Base-by-base conservation (phyloP, 768 basidiomycete species). In the Rhodosporidiobolus sp. region DNA sequence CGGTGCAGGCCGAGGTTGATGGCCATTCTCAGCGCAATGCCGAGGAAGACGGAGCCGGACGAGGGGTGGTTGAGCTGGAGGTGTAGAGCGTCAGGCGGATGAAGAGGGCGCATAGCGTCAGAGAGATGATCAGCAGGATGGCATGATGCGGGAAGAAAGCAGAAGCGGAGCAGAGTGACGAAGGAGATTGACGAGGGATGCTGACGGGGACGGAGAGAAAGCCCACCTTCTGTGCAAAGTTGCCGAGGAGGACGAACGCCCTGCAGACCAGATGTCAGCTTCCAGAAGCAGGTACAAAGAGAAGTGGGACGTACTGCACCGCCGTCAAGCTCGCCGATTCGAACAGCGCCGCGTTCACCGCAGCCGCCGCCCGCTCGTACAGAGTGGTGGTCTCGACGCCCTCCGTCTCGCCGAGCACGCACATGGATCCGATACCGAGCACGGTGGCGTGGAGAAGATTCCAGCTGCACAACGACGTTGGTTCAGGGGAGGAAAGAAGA, bases 1-100 rank as follows among this genome's bases (percentile, higher is more conserved):
- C 38, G 45, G 20, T 64, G 63, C n/a, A 64, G 22, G 19, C 63
- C 63, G 38, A 64, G 53, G 53, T 64, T 64, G 53, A 64, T 64
- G 6, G 63, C 63, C n/a, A 64, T 28, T 1, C 63, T 38, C 17
- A 64, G 12, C 0, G 53, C 63, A 38, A 64, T 64, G 30, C 63
- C 63, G 53, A 64, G 52, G 63, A 45, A 64, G 38, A 64, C 53
- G 38, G 52, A 17, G 0, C 63, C 63, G 35, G n/a, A 26, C n/a
- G 63, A 54, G 38, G 28, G 30, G 43, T 54, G 53, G 53, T 64
- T 64, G 52, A 55, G 52, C 63, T 38, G 26, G 1, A 9, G 4
- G 56, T 34, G 32, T n/a, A n/a, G n/a, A n/a, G n/a, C n/a, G n/a
- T n/a, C n/a, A n/a, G n/a, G n/a, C n/a, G n/a, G n/a, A n/a, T n/a